Conservation (phyloP, 208 protist genomes). For the Vickermania spadyakhi region DNA sequence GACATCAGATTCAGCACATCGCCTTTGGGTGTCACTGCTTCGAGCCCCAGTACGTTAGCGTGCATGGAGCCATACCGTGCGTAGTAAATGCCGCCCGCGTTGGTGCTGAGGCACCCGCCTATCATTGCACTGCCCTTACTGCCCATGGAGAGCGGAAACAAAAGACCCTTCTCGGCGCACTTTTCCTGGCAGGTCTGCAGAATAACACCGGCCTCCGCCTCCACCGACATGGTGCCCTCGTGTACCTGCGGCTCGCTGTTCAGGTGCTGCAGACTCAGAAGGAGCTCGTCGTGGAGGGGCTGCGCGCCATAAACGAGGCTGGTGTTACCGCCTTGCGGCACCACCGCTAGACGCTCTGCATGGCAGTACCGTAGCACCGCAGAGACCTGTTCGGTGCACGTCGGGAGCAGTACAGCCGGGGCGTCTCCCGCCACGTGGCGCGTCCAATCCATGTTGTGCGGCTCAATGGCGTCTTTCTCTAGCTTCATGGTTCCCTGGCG, state of each 20-base stretch:
- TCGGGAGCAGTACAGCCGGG: conserved; percentile 49
- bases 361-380: conserved; percentile 90
- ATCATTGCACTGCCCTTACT: conserved; percentile 95
- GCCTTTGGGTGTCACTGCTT: conserved; percentile 85
- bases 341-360: conserved; percentile 81
- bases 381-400: conserved; percentile 45
- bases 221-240: conserved; percentile 45
- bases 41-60: conserved; percentile 90
- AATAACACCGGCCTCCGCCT: conserved; percentile 87
- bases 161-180: conserved; percentile 59
- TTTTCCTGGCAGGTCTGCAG: conserved; percentile 84
- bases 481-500: conserved; percentile 40
- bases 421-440: conserved; percentile 35
- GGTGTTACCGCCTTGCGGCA: conserved; percentile 97
- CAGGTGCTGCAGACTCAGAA: conserved; percentile 86
- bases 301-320: conserved; percentile 93
- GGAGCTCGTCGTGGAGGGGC: conserved; percentile 88
- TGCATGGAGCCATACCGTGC: conserved; percentile 94
- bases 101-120: conserved; percentile 95
- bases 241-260: conserved; percentile 80
- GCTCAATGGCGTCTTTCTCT: conserved; percentile 23
- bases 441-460: conserved; percentile 70
- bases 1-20: conserved; percentile 68
- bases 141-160: conserved; percentile 94
- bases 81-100: conserved; percentile 95